Evolutionary conservation across 2,329 filamentous ascomycete species (phyloP), one percentile per base, ranked within the genome.

Genomic region (Zasmidium citrigriseum): DNA sequence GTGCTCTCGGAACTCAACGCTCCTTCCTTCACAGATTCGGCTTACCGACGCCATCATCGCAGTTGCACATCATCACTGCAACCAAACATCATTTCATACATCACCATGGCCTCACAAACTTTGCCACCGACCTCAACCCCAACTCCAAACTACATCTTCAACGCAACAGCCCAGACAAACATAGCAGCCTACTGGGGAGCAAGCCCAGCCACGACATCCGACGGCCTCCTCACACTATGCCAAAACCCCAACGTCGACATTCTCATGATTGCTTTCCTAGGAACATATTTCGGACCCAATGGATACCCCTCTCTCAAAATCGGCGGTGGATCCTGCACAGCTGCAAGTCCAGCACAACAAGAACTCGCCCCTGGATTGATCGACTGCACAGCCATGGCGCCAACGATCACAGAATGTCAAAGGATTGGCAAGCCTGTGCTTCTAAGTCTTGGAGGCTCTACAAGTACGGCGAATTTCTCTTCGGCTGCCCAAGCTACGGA

Each of bases 341-440:
- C 34, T n/a, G 34, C 34, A n/a, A 41, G 12, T 16, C 41, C 61
- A 0, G 58, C 61, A 0, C 76, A 78, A 69, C 34, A 64, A 1
- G 45, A 64, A 9, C 59, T 70, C 54, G 76, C 75, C 2, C 73
- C 75, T 0, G 74, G 75, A 1, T 66, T 79, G 0, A 65, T 74
- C 4, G 69, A 70, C 60, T 78, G 75, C 68, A 71, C 74, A 1
- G 61, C 66, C 0, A 68, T 78, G 2, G 76, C 76, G 50, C 47
- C 46, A 1, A 67, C 70, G 58, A 69, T 75, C 5, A 57, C 63
- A 22, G 46, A 54, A 1, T 80, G 77, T 64, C 77, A 80, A 62
- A 46, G 55, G 0, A 46, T 67, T 11, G 75, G 77, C 20, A 77
- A 76, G 55, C 73, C 73, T 21, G 71, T 80, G 0, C 55, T 80